Base-by-base conservation (phyloP, 768 basidiomycete species). In the Pulveroboletus sp. region DNA sequence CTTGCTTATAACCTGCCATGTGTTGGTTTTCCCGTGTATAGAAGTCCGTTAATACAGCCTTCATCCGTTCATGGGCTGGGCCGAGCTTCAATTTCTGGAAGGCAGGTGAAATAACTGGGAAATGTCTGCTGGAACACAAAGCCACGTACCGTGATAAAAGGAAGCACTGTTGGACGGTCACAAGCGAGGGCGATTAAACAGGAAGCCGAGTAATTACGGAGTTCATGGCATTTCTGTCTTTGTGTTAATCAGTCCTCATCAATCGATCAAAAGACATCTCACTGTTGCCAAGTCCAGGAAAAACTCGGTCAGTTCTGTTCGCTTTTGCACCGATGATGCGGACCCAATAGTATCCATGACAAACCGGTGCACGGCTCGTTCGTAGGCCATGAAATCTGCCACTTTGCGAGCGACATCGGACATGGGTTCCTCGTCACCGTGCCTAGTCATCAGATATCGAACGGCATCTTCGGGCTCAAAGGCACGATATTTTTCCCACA, bases 201-300 rank as follows among this genome's bases (percentile, higher is more conserved):
- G 14, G 77, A 72, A 13, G 63, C 66, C 27, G 71, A 72, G 47
- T 72, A 80, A 48, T 81, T 79, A 31, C 75, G 70, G 21, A 75
- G 59, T 19, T 66, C 63, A 27, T 77, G 62, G 40, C 75, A 79
- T 45, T 68, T 62, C 79, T 81, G 46, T 52, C 3, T 8, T 5
- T 13, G 23, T 16, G 43, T 56, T 40, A 63, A 34, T 19, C 17
- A n/a, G 12, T 12, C 12, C 7, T n/a, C 33, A 1, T 32, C 11
- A 17, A 12, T 49, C 10, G 17, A 23, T 40, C 25, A 37, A n/a
- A n/a, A 40, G 17, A 42, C 40, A 21, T 32, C 58, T 49, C 50
- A 80, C 78, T 12, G 54, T 64, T 19, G 78, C 73, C 39, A 78
- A 51, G 44, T 77, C 74, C 21, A 78, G 40, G 70, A 78, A 77